These are phyloP conservation scores for Candida coquimbonensis DNA, from an alignment of 805 yeast species.

Conservation along the genomic window DNA sequence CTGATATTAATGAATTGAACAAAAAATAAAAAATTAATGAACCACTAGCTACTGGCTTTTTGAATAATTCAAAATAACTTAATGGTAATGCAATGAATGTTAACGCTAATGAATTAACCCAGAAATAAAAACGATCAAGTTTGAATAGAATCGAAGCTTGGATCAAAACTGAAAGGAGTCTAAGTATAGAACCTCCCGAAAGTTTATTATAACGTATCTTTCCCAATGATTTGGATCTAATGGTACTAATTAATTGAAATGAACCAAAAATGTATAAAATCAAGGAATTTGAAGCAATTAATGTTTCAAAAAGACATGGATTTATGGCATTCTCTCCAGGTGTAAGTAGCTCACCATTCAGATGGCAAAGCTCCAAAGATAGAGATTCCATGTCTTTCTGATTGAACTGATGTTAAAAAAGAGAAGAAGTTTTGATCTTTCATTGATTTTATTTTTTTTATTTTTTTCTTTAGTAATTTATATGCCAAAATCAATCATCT, in stretches of 20 bases:
- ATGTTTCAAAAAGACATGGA: slow-evolving; percentile 19
- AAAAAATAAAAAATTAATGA: slow-evolving; percentile 72
- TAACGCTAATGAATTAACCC: slow-evolving; percentile 13
- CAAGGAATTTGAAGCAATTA: slow-evolving; percentile 5
- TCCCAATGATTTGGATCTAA: not conserved
- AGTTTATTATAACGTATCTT: slow-evolving; percentile 12
- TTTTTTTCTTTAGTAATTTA: not conserved
- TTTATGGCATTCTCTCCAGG: slow-evolving; percentile 22
- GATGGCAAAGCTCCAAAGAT: slow-evolving; percentile 2
- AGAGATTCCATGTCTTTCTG: not conserved
- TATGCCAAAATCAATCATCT: too few relatives aligned
- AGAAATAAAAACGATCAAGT: not conserved
- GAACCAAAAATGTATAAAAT: slow-evolving; percentile 13
- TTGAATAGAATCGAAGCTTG: slow-evolving; percentile 9
- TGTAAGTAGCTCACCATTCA: slow-evolving; percentile 10
- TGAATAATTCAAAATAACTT: slow-evolving; percentile 36
- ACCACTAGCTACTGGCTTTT: slow-evolving; percentile 50
- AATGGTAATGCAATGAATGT: slow-evolving; percentile 32
- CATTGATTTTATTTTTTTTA: not conserved
- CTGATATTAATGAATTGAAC: slow-evolving; percentile 39
- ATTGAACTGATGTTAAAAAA: not conserved
- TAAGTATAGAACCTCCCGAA: slow-evolving; percentile 10
- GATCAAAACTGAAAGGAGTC: slow-evolving; percentile 6
- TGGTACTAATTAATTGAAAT: slow-evolving; percentile 9
- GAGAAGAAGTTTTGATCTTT: not conserved